phyloP scores from a whole-genome alignment of 2,329 filamentous ascomycete species.

The Epichloe sylvatica region DNA sequence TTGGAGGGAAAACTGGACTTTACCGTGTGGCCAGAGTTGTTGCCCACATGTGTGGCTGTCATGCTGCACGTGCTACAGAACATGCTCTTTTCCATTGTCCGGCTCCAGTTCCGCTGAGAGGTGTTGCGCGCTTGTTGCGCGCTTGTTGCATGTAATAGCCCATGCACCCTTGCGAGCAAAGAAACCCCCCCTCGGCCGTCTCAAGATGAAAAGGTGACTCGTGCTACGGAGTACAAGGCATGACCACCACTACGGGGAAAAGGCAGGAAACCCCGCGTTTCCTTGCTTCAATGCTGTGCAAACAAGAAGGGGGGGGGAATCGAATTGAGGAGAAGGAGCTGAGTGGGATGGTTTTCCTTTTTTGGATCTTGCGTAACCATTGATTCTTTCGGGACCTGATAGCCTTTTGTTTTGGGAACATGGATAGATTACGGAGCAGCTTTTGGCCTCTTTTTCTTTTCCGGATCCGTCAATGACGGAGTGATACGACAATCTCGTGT shows the following conservation, averaged over 20 bases:
- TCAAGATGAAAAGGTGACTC: not conserved
- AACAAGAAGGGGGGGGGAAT: not conserved
- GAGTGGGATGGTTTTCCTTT: not conserved
- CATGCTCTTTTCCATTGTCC: conserved; percentile 57
- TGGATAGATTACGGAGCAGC: not conserved
- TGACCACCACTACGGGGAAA: not conserved
- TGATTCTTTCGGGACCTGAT: not conserved
- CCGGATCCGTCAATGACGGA: conserved; percentile 1
- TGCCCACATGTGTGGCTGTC: conserved; percentile 51
- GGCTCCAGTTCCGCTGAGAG: conserved; percentile 38
- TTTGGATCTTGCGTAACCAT: not conserved
- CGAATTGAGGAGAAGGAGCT: not conserved
- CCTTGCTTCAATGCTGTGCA: not conserved
- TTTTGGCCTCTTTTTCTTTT: not conserved
- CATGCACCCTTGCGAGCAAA: not conserved
- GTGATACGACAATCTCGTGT: too few relatives aligned
- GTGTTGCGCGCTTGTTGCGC: not conserved
- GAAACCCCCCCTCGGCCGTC: not conserved
- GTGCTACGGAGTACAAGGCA: not conserved
- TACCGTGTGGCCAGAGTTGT: conserved; percentile 50
- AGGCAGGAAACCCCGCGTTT: not conserved
- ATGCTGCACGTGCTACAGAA: conserved; percentile 57
- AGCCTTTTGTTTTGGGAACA: not conserved
- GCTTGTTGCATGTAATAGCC: not conserved
- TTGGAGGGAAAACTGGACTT: conserved; percentile 51